Evolutionary conservation across 2,329 filamentous ascomycete genomes (phyloP).

Genomic region (Teratosphaeria pseudoeucalypti): DNA sequence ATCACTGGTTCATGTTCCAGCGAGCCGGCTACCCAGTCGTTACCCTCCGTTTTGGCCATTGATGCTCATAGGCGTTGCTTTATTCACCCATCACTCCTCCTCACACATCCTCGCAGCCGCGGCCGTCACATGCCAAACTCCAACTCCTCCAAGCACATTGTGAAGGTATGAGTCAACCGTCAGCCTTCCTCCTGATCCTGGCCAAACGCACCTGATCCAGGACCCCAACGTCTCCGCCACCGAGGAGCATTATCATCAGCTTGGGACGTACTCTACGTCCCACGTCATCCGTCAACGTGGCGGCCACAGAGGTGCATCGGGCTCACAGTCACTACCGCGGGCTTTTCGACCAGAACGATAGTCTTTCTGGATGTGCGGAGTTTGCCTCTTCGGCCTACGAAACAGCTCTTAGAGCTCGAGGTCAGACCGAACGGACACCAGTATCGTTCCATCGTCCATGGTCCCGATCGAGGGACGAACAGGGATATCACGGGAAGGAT

Average conservation of each 20-base stretch:
- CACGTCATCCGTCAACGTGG: conserved; percentile 20
- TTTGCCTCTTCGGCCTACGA: conserved; percentile 4
- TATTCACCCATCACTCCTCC: background rate
- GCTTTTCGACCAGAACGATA: conserved; percentile 6
- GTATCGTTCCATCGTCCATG: conserved; percentile 20
- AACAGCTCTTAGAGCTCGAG: conserved; percentile 4
- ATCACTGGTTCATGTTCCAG: conserved; percentile 10
- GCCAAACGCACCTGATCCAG: background rate
- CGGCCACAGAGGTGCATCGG: conserved; percentile 19
- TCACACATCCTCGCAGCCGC: background rate
- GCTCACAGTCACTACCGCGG: conserved; percentile 11
- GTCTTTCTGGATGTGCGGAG: background rate
- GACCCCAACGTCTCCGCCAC: background rate
- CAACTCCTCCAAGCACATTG: background rate
- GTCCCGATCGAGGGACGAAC: conserved; percentile 16
- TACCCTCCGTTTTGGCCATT: conserved; percentile 6
- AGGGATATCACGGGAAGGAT: conserved; percentile 19
- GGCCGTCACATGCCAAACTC: background rate
- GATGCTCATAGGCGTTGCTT: conserved; percentile 8
- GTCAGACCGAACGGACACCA: conserved; percentile 8
- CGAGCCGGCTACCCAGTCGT: conserved; percentile 9
- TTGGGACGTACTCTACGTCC: conserved; percentile 17
- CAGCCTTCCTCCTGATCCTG: background rate
- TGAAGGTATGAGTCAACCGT: background rate
- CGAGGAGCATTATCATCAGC: background rate